phyloP scores from a whole-genome alignment of 306 rosid species.

The Hylodesmum podocarpum region DNA sequence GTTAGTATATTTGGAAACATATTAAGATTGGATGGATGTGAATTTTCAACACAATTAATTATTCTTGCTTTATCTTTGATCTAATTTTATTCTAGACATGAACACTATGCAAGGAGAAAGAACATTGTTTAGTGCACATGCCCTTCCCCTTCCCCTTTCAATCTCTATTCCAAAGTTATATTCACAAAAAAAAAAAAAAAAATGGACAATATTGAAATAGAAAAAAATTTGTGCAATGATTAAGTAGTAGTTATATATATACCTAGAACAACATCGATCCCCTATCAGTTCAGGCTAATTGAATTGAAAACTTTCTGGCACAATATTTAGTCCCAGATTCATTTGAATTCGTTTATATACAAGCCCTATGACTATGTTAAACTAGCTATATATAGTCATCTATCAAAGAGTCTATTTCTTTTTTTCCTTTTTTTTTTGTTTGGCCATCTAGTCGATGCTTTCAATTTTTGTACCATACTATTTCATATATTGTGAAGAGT shows the following conservation, averaged over 20 bases:
- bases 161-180: neutral
- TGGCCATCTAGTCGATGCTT: neutral
- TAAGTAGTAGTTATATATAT: neutral
- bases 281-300: neutral
- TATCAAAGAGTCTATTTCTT: neutral
- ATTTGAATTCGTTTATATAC: neutral
- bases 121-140: neutral
- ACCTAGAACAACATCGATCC: neutral
- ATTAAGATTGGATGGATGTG: too few relatives aligned
- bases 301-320: neutral
- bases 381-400: neutral
- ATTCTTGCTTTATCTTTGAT: too few relatives aligned
- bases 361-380: neutral
- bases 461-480: neutral
- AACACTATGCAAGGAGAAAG: too few relatives aligned
- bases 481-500: neutral
- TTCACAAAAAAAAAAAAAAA: neutral
- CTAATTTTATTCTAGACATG: too few relatives aligned
- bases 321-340: neutral
- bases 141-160: neutral
- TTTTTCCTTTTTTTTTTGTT: neutral
- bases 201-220: neutral
- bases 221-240: neutral
- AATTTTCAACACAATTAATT: too few relatives aligned
- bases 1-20: too few relatives aligned